Percentiles rank a stretch among this genome's conserved stretches.
These are phyloP conservation scores for Testicularia cyperi DNA, from an alignment of 1,284 basidiomycete species.

Conservation along the genomic window DNA sequence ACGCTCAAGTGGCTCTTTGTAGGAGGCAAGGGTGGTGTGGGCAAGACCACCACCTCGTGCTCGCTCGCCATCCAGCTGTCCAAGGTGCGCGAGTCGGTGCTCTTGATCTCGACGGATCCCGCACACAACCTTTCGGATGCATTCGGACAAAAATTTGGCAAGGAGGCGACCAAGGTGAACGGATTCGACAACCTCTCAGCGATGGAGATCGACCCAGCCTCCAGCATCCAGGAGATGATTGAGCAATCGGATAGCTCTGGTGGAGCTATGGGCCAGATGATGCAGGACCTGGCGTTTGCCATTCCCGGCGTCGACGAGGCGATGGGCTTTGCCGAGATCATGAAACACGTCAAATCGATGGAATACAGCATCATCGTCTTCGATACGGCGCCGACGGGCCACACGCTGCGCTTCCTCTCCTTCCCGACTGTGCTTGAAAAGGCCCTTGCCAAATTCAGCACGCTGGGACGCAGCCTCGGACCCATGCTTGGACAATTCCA, in stretches of 20 bases:
- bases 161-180: constrained; percentile 98
- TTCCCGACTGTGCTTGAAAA: constrained; percentile 98
- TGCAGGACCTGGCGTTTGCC: constrained; percentile 98
- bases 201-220: constrained; percentile 99
- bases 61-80: constrained; percentile 57
- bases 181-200: constrained; percentile 95
- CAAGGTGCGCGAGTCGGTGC: constrained; percentile 53
- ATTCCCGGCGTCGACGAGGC: constrained; percentile 99
- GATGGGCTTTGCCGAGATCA: constrained; percentile 99
- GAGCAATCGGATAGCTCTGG: constrained; percentile 85
- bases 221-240: constrained; percentile 97
- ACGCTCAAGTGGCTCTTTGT: constrained; percentile 60
- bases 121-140: constrained; percentile 98
- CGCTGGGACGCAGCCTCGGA: constrained; percentile 86
- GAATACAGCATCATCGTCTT: constrained; percentile 99
- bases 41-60: constrained; percentile 59
- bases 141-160: constrained; percentile 98
- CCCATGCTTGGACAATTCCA: constrained; percentile 83
- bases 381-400: constrained; percentile 96
- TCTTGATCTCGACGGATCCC: constrained; percentile 80
- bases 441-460: constrained; percentile 89
- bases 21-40: constrained; percentile 60
- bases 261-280: constrained; percentile 93
- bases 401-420: constrained; percentile 95
- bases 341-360: constrained; percentile 99